Evolutionary conservation across 257 asterid species (phyloP).

Genomic region (Ophiorrhiza pumila): DNA sequence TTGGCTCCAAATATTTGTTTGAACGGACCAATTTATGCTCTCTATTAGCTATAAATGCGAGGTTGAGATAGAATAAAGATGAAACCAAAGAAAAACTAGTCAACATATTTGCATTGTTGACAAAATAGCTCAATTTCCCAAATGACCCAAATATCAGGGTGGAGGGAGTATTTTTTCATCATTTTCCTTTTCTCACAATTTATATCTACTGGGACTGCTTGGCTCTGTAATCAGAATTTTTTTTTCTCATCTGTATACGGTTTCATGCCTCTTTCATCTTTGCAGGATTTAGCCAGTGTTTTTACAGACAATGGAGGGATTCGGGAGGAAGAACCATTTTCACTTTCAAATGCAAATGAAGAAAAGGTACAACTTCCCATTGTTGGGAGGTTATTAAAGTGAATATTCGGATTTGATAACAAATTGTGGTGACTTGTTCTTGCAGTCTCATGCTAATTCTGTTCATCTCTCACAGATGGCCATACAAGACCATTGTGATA

Average conservation of each 20-base stretch:
- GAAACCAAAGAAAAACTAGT: background rate
- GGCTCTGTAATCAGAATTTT: background rate
- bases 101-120: background rate
- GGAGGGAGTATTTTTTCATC: background rate
- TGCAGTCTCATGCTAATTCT: background rate
- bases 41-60: background rate
- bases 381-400: conserved; percentile 8
- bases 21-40: background rate
- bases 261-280: conserved; percentile 17
- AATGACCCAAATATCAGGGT: background rate
- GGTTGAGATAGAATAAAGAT: background rate
- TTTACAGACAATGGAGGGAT: conserved; percentile 61
- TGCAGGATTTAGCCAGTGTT: conserved; percentile 83
- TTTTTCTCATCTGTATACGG: background rate
- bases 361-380: conserved; percentile 43
- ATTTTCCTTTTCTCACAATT: background rate
- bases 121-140: background rate
- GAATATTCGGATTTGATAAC: background rate
- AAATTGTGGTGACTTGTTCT: background rate
- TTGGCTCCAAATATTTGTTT: background rate
- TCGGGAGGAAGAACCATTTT: conserved; percentile 81
- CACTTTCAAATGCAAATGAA: conserved; percentile 42
- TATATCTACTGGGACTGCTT: background rate
- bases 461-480: background rate
- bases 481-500: background rate